phyloP scores from a whole-genome alignment of 306 rosid species.

The Mimosa bimucronata region DNA sequence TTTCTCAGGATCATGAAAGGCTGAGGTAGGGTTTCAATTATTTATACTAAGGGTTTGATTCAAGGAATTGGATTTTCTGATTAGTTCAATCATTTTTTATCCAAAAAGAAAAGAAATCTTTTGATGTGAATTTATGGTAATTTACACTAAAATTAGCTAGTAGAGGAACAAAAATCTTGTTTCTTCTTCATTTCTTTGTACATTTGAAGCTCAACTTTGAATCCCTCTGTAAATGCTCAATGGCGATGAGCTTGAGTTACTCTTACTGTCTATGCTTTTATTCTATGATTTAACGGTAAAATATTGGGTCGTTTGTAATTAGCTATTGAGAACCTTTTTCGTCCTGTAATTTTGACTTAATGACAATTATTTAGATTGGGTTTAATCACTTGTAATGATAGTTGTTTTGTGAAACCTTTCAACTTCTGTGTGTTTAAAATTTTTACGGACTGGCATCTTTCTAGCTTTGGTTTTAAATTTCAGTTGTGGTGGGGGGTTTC shows the following conservation, averaged over 20 bases:
- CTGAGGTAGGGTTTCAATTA: slow-evolving; percentile 51
- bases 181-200: slow-evolving; percentile 1
- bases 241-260: background rate
- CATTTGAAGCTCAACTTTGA: background rate
- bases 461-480: background rate
- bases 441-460: background rate
- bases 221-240: too few relatives aligned
- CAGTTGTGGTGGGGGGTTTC: background rate
- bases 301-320: background rate
- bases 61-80: background rate
- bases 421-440: background rate
- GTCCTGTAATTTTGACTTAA: background rate
- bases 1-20: slow-evolving; percentile 84
- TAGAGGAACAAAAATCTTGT: background rate
- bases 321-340: background rate
- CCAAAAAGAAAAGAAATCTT: background rate
- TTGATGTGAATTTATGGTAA: background rate
- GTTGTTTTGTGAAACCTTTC: background rate
- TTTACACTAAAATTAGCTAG: background rate
- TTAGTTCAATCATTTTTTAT: background rate
- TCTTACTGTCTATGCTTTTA: background rate
- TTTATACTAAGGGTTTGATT: background rate
- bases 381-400: background rate
- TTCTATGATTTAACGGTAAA: background rate
- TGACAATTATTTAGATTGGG: background rate